A percentile compares a stretch with the other conserved stretches of the same genome.
phyloP scores from a whole-genome alignment of 73 alveolate genomes.

The Stentor roeselii region DNA sequence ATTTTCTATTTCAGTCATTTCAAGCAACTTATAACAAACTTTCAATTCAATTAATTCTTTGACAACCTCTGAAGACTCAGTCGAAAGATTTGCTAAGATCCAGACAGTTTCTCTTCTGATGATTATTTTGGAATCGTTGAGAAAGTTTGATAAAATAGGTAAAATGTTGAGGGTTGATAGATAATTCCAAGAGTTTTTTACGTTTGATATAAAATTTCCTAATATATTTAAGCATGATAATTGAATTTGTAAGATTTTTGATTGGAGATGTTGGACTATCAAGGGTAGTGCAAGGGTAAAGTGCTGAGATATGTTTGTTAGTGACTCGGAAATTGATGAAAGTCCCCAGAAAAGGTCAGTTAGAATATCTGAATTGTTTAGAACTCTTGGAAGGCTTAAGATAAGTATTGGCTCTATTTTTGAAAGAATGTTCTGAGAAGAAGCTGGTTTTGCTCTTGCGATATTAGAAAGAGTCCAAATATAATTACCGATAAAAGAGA shows the following conservation, averaged over 20 bases:
- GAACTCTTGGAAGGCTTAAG: neutral
- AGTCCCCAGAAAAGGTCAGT: neutral
- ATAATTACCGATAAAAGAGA: neutral
- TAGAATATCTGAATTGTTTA: neutral
- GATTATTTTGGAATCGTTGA: too few species aligned
- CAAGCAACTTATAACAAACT: neutral
- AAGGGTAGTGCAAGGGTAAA: neutral
- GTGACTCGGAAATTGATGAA: neutral
- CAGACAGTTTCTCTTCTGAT: neutral
- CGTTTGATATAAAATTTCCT: neutral
- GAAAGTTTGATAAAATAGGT: neutral
- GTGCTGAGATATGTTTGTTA: too few species aligned
- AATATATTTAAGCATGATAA: neutral
- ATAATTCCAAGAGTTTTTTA: neutral
- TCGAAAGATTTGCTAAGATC: neutral
- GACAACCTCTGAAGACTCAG: neutral
- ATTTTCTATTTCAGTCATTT: neutral
- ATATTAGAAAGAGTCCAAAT: neutral
- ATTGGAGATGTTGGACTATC: neutral
- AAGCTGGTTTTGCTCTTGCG: neutral
- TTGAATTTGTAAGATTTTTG: too few species aligned
- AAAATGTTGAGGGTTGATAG: too few species aligned
- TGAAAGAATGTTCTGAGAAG: neutral
- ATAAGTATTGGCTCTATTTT: neutral
- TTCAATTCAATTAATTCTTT: neutral